Conservation (phyloP, 163 green algal genomes). For the Scenedesmus sp. region DNA sequence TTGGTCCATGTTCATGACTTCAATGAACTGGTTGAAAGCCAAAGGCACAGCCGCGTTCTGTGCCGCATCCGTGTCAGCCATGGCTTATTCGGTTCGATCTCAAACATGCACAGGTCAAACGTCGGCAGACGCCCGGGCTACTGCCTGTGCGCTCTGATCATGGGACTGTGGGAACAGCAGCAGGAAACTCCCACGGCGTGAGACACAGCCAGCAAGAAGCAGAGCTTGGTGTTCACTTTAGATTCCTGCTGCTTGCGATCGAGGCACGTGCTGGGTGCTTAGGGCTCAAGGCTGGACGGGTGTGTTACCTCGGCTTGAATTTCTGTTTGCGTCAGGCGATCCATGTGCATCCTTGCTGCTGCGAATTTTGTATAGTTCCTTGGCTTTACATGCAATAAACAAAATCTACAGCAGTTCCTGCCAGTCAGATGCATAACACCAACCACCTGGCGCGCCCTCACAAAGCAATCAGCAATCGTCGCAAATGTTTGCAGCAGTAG, state of each 20-base stretch:
- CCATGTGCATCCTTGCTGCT: background rate
- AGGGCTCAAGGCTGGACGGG: background rate
- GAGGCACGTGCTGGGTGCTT: background rate
- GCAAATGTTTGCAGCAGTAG: slow-evolving; percentile 23
- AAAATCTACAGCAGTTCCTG: background rate
- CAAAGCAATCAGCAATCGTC: background rate
- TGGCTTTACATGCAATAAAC: background rate
- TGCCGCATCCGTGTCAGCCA: background rate
- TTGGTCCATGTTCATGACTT: slow-evolving; percentile 85
- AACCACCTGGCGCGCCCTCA: background rate
- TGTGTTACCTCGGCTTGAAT: background rate
- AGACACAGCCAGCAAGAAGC: background rate
- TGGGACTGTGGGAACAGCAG: background rate
- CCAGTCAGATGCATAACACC: background rate
- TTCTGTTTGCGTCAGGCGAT: background rate
- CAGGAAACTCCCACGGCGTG: background rate
- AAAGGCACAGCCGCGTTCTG: slow-evolving; percentile 16
- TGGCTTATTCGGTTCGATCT: background rate
- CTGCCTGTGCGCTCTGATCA: slow-evolving; percentile 18
- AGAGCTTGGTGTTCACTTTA: background rate
- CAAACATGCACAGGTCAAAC: background rate
- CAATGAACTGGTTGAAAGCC: slow-evolving; percentile 69
- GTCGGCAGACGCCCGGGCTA: background rate
- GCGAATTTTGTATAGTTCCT: no score
- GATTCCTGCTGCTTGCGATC: background rate